Evolutionary conservation across 73 alveolate species (phyloP), one percentile per base, ranked within the genome.

Genomic region (Paramecium caudatum): DNA sequence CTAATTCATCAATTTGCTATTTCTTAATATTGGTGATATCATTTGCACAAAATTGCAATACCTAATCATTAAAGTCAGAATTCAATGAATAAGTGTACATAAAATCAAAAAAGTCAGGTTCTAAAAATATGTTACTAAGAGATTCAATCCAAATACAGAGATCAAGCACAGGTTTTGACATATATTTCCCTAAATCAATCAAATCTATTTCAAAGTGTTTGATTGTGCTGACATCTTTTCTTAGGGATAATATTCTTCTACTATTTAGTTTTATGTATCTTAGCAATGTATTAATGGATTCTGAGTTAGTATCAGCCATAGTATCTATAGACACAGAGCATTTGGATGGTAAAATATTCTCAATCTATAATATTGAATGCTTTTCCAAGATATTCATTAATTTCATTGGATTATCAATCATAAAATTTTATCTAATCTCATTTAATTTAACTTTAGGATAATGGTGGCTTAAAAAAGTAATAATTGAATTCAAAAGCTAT

Each of bases 261-360:
- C 88, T 74, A 21, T 74, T 45, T 23, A 74, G 32, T 74, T 74
- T 74, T 9, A 74, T 39, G 39, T 27, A 27, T 74, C 43, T 74
- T 17, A 74, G 6, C 15, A 74, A 23, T 41, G n/a, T 21, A 74
- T 74, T 74, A 21, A 74, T 74, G 2, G 19, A 23, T 16, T 74
- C 62, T 10, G 88, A 74, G 10, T 74, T 74, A 16, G 88, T 74
- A 43, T 74, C 88, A 21, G 88, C 88, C 69, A 37, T 74, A n/a
- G 46, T 39, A 12, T 74, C 88, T 15, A 74, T 39, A 10, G 88
- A 37, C 27, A 74, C 45, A 16, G 43, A 41, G 21, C 88, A 74
- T 74, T 39, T 39, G 34, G 21, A n/a, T 39, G 88, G 88, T 27
- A 43, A 39, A 4, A 37, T 15, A 17, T 45, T 39, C 17, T 41